These are phyloP conservation scores for Carpinus viminea DNA, from an alignment of 306 rosid genomes.

Conservation along the genomic window DNA sequence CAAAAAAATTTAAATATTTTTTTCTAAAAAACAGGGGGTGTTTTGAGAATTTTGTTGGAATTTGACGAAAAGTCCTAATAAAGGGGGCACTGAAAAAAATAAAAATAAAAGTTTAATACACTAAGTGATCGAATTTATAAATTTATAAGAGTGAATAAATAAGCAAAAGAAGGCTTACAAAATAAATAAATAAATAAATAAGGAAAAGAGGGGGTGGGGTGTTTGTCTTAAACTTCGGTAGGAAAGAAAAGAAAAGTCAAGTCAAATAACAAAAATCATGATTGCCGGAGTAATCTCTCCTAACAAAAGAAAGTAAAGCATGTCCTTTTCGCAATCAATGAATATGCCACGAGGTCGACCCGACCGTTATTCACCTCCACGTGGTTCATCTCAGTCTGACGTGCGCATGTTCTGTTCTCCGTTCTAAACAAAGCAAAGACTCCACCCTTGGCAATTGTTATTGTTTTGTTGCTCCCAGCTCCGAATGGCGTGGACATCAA, in stretches of 20 bases:
- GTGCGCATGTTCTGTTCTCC: neutral
- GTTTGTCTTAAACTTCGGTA: neutral
- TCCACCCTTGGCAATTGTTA: neutral
- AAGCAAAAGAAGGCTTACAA: too few relatives aligned
- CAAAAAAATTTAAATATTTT: too few relatives aligned
- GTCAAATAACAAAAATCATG: conserved; percentile 1
- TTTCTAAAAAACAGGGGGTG: too few relatives aligned
- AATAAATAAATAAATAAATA: neutral
- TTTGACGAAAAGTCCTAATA: too few relatives aligned
- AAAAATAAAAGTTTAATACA: too few relatives aligned
- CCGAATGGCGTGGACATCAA: conserved; percentile 25
- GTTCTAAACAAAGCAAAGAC: neutral
- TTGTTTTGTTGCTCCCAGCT: neutral
- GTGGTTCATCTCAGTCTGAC: conserved; percentile 18
- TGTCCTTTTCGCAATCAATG: conserved; percentile 28
- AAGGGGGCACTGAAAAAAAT: too few relatives aligned
- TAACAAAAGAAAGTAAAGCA: conserved; percentile 3
- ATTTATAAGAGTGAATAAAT: too few relatives aligned
- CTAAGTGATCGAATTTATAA: too few relatives aligned
- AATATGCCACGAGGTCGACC: conserved; percentile 32
- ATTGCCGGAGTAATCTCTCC: neutral
- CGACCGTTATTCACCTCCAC: conserved; percentile 15
- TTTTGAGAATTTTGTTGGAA: too few relatives aligned
- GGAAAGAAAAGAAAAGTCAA: neutral
- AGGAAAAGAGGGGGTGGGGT: neutral